A percentile compares a stretch with the other conserved stretches of the same genome.
Evolutionary conservation across 179 eudicot genomes (phyloP).

Genomic region (Corrigiola litoralis): DNA sequence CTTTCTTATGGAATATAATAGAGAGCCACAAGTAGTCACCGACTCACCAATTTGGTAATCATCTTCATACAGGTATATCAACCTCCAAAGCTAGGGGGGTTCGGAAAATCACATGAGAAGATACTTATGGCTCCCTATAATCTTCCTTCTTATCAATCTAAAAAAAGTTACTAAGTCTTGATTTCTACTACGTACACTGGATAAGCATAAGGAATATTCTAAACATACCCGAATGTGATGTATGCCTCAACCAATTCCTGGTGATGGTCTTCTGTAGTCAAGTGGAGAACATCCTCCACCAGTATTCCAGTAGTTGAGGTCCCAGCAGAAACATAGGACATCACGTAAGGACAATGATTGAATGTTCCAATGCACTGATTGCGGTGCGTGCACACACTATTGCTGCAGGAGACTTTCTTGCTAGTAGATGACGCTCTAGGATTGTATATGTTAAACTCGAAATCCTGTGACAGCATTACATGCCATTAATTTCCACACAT

Average conservation of each 20-base stretch:
- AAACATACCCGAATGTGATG: slow-evolving; percentile 76
- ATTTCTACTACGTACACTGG: neutral
- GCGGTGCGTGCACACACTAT: slow-evolving; percentile 46
- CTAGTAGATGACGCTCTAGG: slow-evolving; percentile 77
- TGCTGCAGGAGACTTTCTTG: slow-evolving; percentile 58
- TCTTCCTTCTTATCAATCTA: neutral
- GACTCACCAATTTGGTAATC: too few relatives aligned
- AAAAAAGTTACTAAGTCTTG: neutral
- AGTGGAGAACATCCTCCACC: slow-evolving; percentile 77
- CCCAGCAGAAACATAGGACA: slow-evolving; percentile 64
- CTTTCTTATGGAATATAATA: too few relatives aligned
- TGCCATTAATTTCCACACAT: neutral
- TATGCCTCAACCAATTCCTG: slow-evolving; percentile 57
- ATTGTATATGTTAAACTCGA: slow-evolving; percentile 72
- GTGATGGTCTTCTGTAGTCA: slow-evolving; percentile 57
- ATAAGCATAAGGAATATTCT: neutral
- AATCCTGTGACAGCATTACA: slow-evolving; percentile 32
- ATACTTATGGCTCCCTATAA: too few relatives aligned
- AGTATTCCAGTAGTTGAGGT: slow-evolving; percentile 83
- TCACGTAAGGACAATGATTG: slow-evolving; percentile 64
- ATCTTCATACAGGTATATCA: too few relatives aligned
- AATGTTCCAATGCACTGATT: slow-evolving; percentile 39
- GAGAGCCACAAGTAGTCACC: too few relatives aligned
- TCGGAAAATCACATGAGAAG: too few relatives aligned
- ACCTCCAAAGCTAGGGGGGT: too few relatives aligned